Base-by-base conservation (phyloP, 805 yeast species). In the Crinitomyces ghanaensis region DNA sequence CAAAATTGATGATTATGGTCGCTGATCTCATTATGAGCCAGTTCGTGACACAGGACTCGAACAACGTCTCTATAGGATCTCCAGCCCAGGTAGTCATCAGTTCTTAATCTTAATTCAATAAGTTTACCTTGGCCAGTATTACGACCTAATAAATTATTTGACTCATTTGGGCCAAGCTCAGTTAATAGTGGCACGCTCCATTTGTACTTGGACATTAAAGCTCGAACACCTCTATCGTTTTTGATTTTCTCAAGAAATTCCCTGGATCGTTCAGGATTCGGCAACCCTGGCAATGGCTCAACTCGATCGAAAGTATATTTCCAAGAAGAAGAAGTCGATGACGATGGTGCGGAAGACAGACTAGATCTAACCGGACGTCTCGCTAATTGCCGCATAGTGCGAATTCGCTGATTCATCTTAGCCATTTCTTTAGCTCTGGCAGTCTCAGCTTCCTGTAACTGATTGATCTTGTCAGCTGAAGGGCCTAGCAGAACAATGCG, bases 1-100 rank as follows among this genome's bases (percentile, higher is more conserved):
- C 61, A 56, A 35, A 59, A 59, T 32, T 49, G 37, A 12, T 46
- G 38, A 34, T 53, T 52, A 36, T 59, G 65, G 6, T 54, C 61
- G 5, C 47, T 36, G 30, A 52, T 46, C 6, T 47, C 54, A 35
- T 59, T 59, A 35, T 59, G 65, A 9, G 65, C 50, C 15, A 59
- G 47, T 34, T 59, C 65, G 34, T 59, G 65, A 36, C 62, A 55
- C 19, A 59, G 44, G 6, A 56, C 59, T 31, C 45, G 49, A 25
- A 53, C 35, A 15, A 60, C 44, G 26, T 52, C 53, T 28, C 42
- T 46, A 37, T 59, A 59, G 34, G 45, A 39, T 27, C 61, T 41
- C 37, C 48, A 59, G 5, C 64, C 65, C 19, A 50, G 50, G 36
- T 58, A 57, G 34, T 42, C 48, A 37, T 60, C 64, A 8, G 62